Conservation (phyloP, 176 grass and related monocot species). For the Echinochloa phyllopogon region DNA sequence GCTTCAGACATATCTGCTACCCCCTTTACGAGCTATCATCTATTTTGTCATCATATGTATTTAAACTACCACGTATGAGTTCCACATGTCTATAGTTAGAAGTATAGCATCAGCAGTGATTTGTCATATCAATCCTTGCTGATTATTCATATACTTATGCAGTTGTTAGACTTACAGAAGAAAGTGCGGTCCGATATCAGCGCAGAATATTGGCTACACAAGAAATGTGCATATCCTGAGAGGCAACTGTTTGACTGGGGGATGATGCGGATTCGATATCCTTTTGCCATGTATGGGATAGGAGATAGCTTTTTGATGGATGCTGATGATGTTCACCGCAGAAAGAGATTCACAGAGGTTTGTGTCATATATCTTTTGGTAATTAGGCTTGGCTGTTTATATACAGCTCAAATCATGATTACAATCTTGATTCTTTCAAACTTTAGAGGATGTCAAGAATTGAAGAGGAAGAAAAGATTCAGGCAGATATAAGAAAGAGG, state of each 20-base stretch:
- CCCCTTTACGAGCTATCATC: neutral
- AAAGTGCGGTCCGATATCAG: slow-evolving; percentile 82
- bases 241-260: slow-evolving; percentile 96
- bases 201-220: slow-evolving; percentile 83
- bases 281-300: slow-evolving; percentile 90
- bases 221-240: slow-evolving; percentile 86
- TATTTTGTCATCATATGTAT: slow-evolving; percentile 7
- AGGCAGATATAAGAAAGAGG: slow-evolving; percentile 82
- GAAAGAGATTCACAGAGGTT: slow-evolving; percentile 95
- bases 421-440: slow-evolving; percentile 25
- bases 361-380: slow-evolving; percentile 32
- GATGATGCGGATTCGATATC: slow-evolving; percentile 87
- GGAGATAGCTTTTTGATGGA: slow-evolving; percentile 83
- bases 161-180: slow-evolving; percentile 91
- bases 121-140: slow-evolving; percentile 17
- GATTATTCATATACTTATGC: slow-evolving; percentile 44
- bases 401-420: slow-evolving; percentile 36
- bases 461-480: slow-evolving; percentile 96
- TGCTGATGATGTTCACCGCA: slow-evolving; percentile 77
- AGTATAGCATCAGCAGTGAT: slow-evolving; percentile 10
- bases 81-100: slow-evolving; percentile 6
- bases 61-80: slow-evolving; percentile 5
- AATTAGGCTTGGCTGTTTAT: slow-evolving; percentile 26
- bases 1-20: neutral
- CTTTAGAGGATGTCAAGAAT: slow-evolving; percentile 86